Base-by-base conservation (phyloP, 2,329 filamentous ascomycete species). In the Alternaria novae-zelandiae region DNA sequence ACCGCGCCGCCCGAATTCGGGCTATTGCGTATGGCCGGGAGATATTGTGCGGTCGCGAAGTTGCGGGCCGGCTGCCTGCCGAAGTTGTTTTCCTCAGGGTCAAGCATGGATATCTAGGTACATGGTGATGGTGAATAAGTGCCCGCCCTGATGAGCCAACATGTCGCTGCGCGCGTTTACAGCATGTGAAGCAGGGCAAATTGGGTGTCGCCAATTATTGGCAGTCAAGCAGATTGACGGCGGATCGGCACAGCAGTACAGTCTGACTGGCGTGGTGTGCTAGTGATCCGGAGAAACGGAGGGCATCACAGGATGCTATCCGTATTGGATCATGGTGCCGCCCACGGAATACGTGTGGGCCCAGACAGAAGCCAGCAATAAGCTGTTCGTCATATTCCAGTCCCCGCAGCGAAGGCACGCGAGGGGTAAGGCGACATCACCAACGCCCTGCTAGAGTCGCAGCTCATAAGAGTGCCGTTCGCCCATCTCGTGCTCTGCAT, bases 301-400 rank as follows among this genome's bases (percentile, higher is more conserved):
- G 69, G 46, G 23, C 65, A 58, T 58, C 54, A 54, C 62, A 54
- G 17, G 58, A 61, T 55, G 61, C 47, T 61, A 64, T 49, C 62
- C 70, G 63, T 45, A 68, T 67, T 70, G 65, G 68, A 63, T 32
- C 63, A 57, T 65, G 68, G 66, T 54, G 61, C 54, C 64, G 59
- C 54, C 64, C 61, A 54, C 55, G 62, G 50, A 53, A 59, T 55
- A 46, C 57, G 20, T 60, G 72, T 70, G 74, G 73, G 69, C 65
- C 74, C 68, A 74, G 70, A 74, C 74, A 75, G 73, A 74, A 69
- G 59, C 63, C 62, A 69, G 57, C 59, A 51, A 47, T 50, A 63
- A 54, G 63, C 51, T 49, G 61, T 66, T 76, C 74, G 73, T 76
- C 76, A 73, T 71, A 69, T 71, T 73, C 74, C 75, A 69, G 71